Base-by-base conservation (phyloP, 1,284 basidiomycete species). In the Sanghuangporus weigelae region DNA sequence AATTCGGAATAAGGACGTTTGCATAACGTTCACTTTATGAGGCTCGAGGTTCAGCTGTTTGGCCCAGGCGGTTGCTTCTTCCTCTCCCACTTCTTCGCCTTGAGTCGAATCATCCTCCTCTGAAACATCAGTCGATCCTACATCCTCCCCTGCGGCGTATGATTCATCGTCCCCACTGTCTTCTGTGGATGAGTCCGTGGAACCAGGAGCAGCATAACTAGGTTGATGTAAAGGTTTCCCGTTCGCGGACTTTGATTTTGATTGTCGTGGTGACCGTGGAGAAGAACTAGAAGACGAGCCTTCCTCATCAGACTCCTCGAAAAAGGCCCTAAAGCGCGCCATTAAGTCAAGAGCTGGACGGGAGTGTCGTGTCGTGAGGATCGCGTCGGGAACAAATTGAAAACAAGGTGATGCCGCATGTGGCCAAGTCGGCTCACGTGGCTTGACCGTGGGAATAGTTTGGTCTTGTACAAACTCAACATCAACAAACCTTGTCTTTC, bases 11-110 rank as follows among this genome's bases (percentile, higher is more conserved):
- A 96, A 78, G 26, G 91, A 89, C 0, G 90, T 85, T 72, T 96
- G 95, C 95, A 96, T 96, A 62, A 95, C 91, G 69, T 93, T 89
- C 78, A 96, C 84, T 73, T 89, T 90, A 73, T 90, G 89, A 50
- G 88, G 81, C 71, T 95, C 91, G 12, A 93, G 77, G 5, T 90
- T 89, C 40, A 90, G 74, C 59, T 84, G 84, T 63, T 86, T 80
- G 5, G 87, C 83, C 85, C 89, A 88, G 46, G 89, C 82, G 62
- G 82, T 79, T 19, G 64, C 39, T 61, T 64, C 63, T 26, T 64
- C 60, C 12, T 64, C 65, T 26, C 69, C 68, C 31, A 59, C 67
- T n/a, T 67, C 67, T 62, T 79, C 77, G 14, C 73, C 60, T 19
- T 65, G 60, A 59, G 60, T 64, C 35, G 53, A 50, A n/a, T 60